Evolutionary conservation across 495 filamentous ascomycete genomes (phyloP), one percentile per base, ranked within the genome.

Genomic region (Endocarpon pusillum): DNA sequence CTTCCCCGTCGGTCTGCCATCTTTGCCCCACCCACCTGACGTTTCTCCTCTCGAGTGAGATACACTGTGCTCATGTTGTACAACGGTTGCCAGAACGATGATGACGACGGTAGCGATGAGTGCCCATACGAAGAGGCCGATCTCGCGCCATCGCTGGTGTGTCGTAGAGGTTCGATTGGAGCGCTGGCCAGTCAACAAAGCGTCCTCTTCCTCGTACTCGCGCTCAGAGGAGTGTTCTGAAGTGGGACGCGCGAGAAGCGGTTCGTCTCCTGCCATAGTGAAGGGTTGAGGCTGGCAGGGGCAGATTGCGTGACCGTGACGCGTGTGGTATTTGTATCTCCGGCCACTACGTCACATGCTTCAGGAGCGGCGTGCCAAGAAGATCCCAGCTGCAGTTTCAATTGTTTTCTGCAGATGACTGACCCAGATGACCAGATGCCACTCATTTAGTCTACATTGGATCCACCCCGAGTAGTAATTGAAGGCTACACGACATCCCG

Each of bases 111-210:
- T 94, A 4, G 87, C 91, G n/a, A 89, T 48, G 10, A 91, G 43
- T 11, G 87, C 87, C 87, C 89, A 97, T 17, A 68, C 55, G 42
- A 94, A 85, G 24, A 93, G 52, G 3, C 76, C 72, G 32, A 84
- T 49, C 42, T 91, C 69, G 33, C 66, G 55, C 75, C 76, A 81
- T 41, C 66, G 64, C 6, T 34, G 39, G 37, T 18, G 42, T 38
- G 47, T 46, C 45, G 32, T 33, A 37, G 32, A 33, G 11, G 44
- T 29, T 18, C 54, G 58, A 33, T 35, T 48, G 14, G 53, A 61
- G 1, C 53, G 64, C 35, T 65, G 49, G 15, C 73, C 75, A 4
- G 71, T 77, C 19, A 81, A 54, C 16, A 81, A 56, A 25, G 73
- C 67, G 38, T 75, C 70, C 48, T 79, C 75, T 49, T 79, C 74